phyloP scores from a whole-genome alignment of 1,139 yeast species.

The Pichia inconspicua region DNA sequence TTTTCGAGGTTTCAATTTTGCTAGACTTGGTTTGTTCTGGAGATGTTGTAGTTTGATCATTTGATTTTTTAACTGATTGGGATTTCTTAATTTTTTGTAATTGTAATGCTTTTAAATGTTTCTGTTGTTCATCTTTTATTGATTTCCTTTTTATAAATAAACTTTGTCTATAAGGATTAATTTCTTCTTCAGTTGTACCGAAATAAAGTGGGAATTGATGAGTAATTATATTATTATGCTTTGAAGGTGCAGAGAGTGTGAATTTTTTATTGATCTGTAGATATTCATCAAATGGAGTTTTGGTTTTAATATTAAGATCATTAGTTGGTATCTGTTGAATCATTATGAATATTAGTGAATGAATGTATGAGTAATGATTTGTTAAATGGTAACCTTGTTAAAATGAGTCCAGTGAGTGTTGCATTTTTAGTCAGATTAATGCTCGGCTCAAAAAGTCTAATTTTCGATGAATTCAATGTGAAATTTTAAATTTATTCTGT shows the following conservation, averaged over 20 bases:
- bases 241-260: slow-evolving; percentile 14
- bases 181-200: slow-evolving; percentile 27
- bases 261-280: slow-evolving; percentile 16
- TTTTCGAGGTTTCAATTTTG: too few species aligned
- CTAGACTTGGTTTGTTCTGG: too few species aligned
- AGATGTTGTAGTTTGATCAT: not conserved
- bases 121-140: slow-evolving; percentile 15
- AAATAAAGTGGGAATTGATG: slow-evolving; percentile 24
- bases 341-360: not conserved
- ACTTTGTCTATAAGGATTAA: slow-evolving; percentile 18
- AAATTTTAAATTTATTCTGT: too few species aligned
- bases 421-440: too few species aligned
- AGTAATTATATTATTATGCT: slow-evolving; percentile 6
- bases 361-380: not conserved
- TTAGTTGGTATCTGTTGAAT: not conserved
- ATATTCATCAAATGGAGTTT: slow-evolving; percentile 16
- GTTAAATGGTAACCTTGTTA: too few species aligned
- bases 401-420: too few species aligned
- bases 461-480: too few species aligned
- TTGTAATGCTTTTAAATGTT: slow-evolving; percentile 8
- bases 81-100: slow-evolving; percentile 4
- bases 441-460: too few species aligned
- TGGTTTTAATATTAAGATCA: too few species aligned
- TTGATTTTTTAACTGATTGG: not conserved
- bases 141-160: slow-evolving; percentile 19